Evolutionary conservation across 805 yeast species (phyloP).

Genomic region (Tetrapisispora fleetii): DNA sequence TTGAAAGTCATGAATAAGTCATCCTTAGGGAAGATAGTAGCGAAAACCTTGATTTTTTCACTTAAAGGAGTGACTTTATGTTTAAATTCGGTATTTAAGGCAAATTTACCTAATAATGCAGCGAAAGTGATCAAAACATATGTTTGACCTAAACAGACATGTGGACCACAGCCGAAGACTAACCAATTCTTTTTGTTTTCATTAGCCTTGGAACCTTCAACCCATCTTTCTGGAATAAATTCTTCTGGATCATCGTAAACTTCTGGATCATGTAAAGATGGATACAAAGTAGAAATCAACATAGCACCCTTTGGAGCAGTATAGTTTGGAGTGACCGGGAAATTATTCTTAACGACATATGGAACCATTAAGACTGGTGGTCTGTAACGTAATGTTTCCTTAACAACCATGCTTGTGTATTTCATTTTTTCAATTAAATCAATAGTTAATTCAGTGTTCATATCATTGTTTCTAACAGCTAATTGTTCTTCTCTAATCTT

Average conservation of each 20-base stretch:
- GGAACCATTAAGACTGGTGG: slow-evolving; percentile 99
- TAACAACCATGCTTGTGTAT: slow-evolving; percentile 84
- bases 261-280: slow-evolving; percentile 95
- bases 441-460: slow-evolving; percentile 46
- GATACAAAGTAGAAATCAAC: slow-evolving; percentile 93
- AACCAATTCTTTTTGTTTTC: slow-evolving; percentile 85
- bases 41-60: slow-evolving; percentile 92
- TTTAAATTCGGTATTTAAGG: slow-evolving; percentile 66
- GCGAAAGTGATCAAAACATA: slow-evolving; percentile 88
- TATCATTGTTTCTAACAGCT: slow-evolving; percentile 69
- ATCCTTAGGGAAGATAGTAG: slow-evolving; percentile 96
- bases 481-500: slow-evolving; percentile 91
- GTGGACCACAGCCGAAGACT: slow-evolving; percentile 96
- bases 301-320: slow-evolving; percentile 95
- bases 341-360: slow-evolving; percentile 77
- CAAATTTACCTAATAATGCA: slow-evolving; percentile 84
- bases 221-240: slow-evolving; percentile 95
- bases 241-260: slow-evolving; percentile 91
- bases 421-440: slow-evolving; percentile 78
- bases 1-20: slow-evolving; percentile 75
- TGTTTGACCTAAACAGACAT: slow-evolving; percentile 88
- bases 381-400: slow-evolving; percentile 85
- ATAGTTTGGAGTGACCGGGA: slow-evolving; percentile 74
- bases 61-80: slow-evolving; percentile 77
- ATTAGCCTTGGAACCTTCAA: slow-evolving; percentile 61